These are phyloP conservation scores for Haplosporangium sp. DNA, from an alignment of 371 early-diverging fungal species.

Conservation along the genomic window DNA sequence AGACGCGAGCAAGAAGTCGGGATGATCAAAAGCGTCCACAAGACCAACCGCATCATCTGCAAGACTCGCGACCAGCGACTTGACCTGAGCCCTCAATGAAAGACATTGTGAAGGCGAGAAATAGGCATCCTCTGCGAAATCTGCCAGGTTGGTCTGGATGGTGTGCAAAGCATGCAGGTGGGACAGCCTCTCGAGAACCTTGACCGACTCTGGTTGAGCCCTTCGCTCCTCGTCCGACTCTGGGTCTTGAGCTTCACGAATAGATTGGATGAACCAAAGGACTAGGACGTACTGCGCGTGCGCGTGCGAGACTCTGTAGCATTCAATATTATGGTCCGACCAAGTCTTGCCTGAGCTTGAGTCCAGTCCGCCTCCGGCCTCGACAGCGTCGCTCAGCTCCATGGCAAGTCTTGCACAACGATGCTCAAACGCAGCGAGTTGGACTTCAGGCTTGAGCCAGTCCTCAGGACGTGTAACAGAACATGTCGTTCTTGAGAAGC, in stretches of 20 bases:
- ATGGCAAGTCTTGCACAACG: conserved; percentile 71
- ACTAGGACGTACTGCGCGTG: conserved; percentile 76
- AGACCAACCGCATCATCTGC: conserved; percentile 78
- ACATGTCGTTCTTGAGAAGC: conserved; percentile 57
- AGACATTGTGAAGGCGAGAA: conserved; percentile 61
- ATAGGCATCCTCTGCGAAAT: conserved; percentile 67
- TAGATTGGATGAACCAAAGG: conserved; percentile 67
- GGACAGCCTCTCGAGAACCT: conserved; percentile 60
- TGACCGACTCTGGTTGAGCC: conserved; percentile 52
- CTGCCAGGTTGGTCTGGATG: conserved; percentile 73
- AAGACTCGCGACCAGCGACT: conserved; percentile 64
- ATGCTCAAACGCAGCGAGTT: conserved; percentile 74
- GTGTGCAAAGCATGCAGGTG: conserved; percentile 70
- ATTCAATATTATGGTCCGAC: conserved; percentile 68
- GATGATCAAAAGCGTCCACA: conserved; percentile 82
- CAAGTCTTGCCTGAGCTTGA: conserved; percentile 58
- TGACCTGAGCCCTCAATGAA: conserved; percentile 61
- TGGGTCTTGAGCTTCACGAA: conserved; percentile 51
- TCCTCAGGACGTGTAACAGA: conserved; percentile 58
- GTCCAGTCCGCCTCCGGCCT: conserved; percentile 65
- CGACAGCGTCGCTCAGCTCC: conserved; percentile 65
- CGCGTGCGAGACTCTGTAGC: conserved; percentile 69
- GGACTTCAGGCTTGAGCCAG: conserved; percentile 65
- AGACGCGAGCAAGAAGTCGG: conserved; percentile 79
- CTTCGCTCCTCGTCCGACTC: conserved; percentile 41